Conservation (phyloP, 805 yeast species). For the Wickerhamiella galacta region DNA sequence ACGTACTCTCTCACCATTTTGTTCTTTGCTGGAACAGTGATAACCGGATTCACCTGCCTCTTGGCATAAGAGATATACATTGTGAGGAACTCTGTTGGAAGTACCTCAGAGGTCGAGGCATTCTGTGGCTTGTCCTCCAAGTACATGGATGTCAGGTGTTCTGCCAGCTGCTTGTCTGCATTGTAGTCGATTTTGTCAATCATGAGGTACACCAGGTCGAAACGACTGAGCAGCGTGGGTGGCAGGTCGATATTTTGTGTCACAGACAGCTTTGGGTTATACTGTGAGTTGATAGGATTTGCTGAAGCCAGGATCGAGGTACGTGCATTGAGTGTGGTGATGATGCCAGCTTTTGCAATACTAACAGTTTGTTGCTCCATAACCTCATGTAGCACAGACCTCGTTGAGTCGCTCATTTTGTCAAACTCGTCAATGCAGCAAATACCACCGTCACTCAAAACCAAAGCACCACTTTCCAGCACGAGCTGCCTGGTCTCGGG, state of each 20-base stretch:
- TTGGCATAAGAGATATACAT: constrained; percentile 89
- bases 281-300: constrained; percentile 89
- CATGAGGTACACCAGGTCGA: constrained; percentile 83
- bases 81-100: constrained; percentile 79
- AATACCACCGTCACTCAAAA: constrained; percentile 91
- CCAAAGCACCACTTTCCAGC: constrained; percentile 90
- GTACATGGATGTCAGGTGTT: constrained; percentile 81
- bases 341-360: constrained; percentile 95
- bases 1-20: constrained; percentile 81
- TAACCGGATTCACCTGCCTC: constrained; percentile 61
- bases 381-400: constrained; percentile 93
- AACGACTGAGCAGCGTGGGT: constrained; percentile 87
- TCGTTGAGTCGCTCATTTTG: constrained; percentile 86
- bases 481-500: constrained; percentile 86
- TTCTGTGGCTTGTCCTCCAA: constrained; percentile 70
- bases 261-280: constrained; percentile 88
- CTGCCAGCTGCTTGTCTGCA: constrained; percentile 71
- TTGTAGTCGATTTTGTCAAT: constrained; percentile 83
- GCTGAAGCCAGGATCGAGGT: constrained; percentile 94
- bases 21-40: constrained; percentile 64
- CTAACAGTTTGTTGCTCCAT: constrained; percentile 99
- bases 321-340: constrained; percentile 90
- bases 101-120: constrained; percentile 47
- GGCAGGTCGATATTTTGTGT: constrained; percentile 92
- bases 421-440: constrained; percentile 98